Conservation (phyloP, 495 filamentous ascomycete species). For the Elasticomyces elasticus region DNA sequence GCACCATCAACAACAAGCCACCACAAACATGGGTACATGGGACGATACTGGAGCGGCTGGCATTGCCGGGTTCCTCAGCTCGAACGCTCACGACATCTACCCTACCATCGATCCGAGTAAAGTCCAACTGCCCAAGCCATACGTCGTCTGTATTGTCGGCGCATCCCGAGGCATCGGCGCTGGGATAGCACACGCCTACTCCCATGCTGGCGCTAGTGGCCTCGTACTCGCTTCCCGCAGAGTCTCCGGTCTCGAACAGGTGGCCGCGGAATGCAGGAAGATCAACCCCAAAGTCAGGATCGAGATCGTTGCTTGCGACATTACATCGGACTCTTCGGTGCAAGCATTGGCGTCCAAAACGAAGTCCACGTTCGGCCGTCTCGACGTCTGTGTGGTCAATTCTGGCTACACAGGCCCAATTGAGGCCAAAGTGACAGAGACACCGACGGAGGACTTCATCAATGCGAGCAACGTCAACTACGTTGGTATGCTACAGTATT, state of each 20-base stretch:
- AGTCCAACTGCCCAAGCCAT: constrained; percentile 14
- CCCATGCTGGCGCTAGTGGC: constrained; percentile 20
- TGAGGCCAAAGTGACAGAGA: constrained; percentile 19
- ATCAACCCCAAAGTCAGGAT: constrained; percentile 12
- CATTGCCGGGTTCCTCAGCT: background rate
- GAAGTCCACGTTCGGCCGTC: constrained; percentile 10
- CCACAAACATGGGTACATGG: background rate
- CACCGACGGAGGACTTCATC: constrained; percentile 14
- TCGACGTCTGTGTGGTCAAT: constrained; percentile 24
- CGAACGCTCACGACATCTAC: background rate
- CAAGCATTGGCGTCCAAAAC: constrained; percentile 8
- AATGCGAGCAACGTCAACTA: constrained; percentile 25
- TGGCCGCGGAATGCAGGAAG: constrained; percentile 14
- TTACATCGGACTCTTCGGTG: constrained; percentile 14
- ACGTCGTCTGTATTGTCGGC: constrained; percentile 22
- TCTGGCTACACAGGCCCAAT: constrained; percentile 28
- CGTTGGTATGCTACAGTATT: constrained; percentile 16
- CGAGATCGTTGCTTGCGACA: constrained; percentile 19
- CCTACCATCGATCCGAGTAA: constrained; percentile 15
- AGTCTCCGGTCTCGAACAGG: constrained; percentile 14
- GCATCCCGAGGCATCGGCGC: constrained; percentile 24
- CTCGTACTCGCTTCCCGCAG: constrained; percentile 19
- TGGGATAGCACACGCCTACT: constrained; percentile 22
- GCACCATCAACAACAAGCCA: too few relatives aligned
- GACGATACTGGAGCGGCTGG: background rate